A percentile compares a stretch with the other conserved stretches of the same genome.
Conservation (phyloP, 169 alveolate species). For the Eimeria tenella region DNA sequence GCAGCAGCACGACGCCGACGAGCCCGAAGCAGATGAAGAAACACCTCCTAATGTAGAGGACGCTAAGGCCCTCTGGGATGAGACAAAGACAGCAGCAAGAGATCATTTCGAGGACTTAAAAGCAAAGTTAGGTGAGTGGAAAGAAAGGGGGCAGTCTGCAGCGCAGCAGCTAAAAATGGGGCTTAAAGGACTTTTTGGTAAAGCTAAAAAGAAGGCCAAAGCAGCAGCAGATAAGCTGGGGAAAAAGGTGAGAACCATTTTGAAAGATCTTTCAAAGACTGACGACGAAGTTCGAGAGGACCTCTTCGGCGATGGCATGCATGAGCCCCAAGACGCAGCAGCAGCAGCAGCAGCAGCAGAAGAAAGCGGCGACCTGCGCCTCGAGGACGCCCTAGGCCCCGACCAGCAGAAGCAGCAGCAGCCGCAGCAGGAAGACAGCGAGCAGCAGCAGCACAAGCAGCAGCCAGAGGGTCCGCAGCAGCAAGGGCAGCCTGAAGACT, state of each 20-base stretch:
- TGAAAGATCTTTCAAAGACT: neutral
- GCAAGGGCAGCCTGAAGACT: neutral
- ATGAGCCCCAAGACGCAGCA: neutral
- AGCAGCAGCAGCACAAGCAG: neutral
- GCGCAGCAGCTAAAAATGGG: too few relatives aligned
- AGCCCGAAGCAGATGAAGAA: neutral
- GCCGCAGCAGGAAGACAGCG: neutral
- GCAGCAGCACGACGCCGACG: neutral
- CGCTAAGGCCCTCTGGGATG: neutral
- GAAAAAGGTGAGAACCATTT: too few relatives aligned
- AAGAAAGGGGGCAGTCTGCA: neutral
- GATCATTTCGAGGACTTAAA: neutral
- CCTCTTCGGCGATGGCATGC: too few relatives aligned
- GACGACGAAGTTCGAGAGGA: neutral
- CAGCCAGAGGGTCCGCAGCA: neutral
- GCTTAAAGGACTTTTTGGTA: neutral
- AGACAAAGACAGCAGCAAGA: neutral
- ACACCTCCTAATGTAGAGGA: neutral
- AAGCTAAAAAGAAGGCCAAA: neutral
- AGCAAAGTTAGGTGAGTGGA: neutral
- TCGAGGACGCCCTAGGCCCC: too few relatives aligned
- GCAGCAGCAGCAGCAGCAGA: neutral
- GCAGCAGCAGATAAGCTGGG: neutral
- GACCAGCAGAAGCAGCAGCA: neutral
- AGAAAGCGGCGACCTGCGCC: too few relatives aligned